Conservation (phyloP, 495 filamentous ascomycete species). For the Lasiosphaeriaceae sp. region DNA sequence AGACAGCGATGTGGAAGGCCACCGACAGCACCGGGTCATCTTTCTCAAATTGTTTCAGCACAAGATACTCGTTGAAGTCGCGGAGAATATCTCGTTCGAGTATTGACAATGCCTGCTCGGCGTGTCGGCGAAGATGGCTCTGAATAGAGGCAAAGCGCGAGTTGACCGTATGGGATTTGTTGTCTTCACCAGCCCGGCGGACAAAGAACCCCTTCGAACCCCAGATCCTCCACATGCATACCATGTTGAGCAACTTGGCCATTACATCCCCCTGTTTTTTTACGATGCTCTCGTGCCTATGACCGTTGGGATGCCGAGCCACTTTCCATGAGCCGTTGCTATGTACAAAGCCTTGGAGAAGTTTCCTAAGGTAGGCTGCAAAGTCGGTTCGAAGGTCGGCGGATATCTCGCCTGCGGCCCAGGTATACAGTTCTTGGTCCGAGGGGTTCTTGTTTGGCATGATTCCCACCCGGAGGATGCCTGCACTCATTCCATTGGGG, state of each 20-base stretch:
- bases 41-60: neutral
- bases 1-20: slow-evolving; percentile 10
- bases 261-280: slow-evolving; percentile 4
- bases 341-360: slow-evolving; percentile 12
- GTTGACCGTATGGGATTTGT: neutral
- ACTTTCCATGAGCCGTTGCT: neutral
- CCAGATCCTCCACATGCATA: slow-evolving; percentile 24
- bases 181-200: neutral
- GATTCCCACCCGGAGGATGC: neutral
- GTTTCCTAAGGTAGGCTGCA: slow-evolving; percentile 14
- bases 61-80: slow-evolving; percentile 12
- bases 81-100: slow-evolving; percentile 16
- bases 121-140: slow-evolving; percentile 13
- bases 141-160: slow-evolving; percentile 9
- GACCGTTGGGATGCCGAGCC: neutral
- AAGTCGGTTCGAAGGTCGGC: slow-evolving; percentile 6
- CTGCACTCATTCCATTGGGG: neutral
- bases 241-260: slow-evolving; percentile 18
- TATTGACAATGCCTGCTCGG: slow-evolving; percentile 18
- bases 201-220: slow-evolving; percentile 16
- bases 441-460: neutral
- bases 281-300: neutral
- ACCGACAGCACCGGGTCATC: neutral
- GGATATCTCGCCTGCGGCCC: slow-evolving; percentile 11
- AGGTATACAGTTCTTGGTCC: slow-evolving; percentile 1